Percentiles rank a stretch among this genome's conserved stretches.
Evolutionary conservation across 1,139 yeast genomes (phyloP).

Genomic region (Yamadazyma oceani): DNA sequence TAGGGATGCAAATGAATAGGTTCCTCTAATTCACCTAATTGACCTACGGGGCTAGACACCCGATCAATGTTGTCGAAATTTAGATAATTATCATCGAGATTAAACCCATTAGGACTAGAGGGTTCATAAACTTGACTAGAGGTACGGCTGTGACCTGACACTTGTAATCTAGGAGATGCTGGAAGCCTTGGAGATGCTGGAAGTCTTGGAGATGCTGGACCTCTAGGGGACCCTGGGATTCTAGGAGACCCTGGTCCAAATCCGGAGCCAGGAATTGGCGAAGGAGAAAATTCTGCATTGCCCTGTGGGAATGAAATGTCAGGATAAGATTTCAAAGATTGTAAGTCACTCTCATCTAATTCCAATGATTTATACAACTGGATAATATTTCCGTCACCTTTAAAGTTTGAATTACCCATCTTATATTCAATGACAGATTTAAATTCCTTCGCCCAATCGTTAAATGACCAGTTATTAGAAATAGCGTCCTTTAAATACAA

Average conservation of each 20-base stretch:
- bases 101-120: conserved; percentile 14
- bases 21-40: conserved; percentile 12
- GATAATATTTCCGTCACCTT: conserved; percentile 35
- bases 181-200: conserved; percentile 19
- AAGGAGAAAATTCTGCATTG: conserved; percentile 12
- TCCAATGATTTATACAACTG: conserved; percentile 27
- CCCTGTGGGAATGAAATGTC: conserved; percentile 18
- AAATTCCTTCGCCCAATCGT: conserved; percentile 35
- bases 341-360: conserved; percentile 16
- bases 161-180: conserved; percentile 1
- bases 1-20: conserved; percentile 11
- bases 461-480: conserved; percentile 32
- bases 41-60: conserved; percentile 7
- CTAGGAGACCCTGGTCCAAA: conserved; percentile 18
- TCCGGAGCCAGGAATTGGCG: conserved; percentile 11
- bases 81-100: conserved; percentile 7
- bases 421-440: conserved; percentile 34
- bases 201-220: no score
- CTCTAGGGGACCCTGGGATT: conserved; percentile 5
- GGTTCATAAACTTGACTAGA: conserved; percentile 6
- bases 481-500: conserved; percentile 29
- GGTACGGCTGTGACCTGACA: background rate
- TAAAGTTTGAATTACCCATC: conserved; percentile 18
- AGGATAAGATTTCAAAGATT: conserved; percentile 18
- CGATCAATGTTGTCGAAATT: conserved; percentile 11